Conservation (phyloP, 805 yeast genomes). For the Ogataea trehalophila region DNA sequence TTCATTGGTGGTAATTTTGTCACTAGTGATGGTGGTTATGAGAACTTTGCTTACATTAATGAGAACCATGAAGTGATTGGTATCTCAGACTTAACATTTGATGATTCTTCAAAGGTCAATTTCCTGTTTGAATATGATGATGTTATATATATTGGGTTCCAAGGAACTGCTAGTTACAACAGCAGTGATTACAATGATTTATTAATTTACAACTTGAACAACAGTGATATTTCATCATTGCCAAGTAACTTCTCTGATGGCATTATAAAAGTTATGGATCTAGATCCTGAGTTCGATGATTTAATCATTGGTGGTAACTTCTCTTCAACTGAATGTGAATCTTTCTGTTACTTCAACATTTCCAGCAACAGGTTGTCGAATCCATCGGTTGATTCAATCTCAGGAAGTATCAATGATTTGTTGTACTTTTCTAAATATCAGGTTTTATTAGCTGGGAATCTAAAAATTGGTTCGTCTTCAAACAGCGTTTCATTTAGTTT, state of each 20-base stretch:
- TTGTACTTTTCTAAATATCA: constrained; percentile 37
- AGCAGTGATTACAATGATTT: constrained; percentile 37
- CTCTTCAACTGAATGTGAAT: constrained; percentile 43
- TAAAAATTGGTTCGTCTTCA: constrained; percentile 29
- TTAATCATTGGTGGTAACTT: constrained; percentile 75
- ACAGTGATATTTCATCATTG: constrained; percentile 37
- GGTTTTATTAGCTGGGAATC: constrained; percentile 48
- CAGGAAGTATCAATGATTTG: constrained; percentile 54
- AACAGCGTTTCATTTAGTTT: constrained; percentile 41
- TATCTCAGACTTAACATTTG: constrained; percentile 16
- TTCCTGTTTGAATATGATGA: constrained; percentile 34
- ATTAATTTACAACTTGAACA: constrained; percentile 45
- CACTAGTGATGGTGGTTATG: constrained; percentile 16
- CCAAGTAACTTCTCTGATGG: constrained; percentile 33
- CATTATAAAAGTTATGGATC: constrained; percentile 36
- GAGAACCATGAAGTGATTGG: constrained; percentile 2
- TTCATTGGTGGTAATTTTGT: constrained; percentile 59
- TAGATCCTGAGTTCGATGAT: constrained; percentile 36
- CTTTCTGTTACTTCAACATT: constrained; percentile 64
- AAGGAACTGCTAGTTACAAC: constrained; percentile 30
- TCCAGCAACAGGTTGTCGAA: constrained; percentile 48
- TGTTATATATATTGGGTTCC: constrained; percentile 42
- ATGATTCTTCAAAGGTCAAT: constrained; percentile 16
- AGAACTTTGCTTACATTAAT: constrained; percentile 22
- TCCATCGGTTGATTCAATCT: constrained; percentile 30